phyloP scores from a whole-genome alignment of 2,329 filamentous ascomycete species.

The Microcyclosporella mali region DNA sequence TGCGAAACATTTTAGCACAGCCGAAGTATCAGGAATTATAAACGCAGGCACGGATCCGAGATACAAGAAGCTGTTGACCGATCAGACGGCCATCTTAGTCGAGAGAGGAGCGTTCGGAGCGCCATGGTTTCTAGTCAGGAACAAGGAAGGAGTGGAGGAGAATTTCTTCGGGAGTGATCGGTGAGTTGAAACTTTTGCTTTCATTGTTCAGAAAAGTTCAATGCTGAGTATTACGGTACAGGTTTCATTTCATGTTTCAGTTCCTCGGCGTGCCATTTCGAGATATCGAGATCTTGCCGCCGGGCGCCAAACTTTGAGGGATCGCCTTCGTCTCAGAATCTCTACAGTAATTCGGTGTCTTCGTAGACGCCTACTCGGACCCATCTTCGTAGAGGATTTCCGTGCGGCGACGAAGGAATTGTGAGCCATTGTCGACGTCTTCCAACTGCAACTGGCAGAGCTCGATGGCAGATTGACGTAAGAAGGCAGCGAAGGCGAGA shows the following conservation, averaged over 20 bases:
- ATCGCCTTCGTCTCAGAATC: background rate
- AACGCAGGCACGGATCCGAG: conserved; percentile 29
- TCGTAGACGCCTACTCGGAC: too few species aligned
- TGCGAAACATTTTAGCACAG: conserved; percentile 42
- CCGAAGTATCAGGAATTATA: conserved; percentile 42
- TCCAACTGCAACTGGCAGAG: conserved; percentile 8
- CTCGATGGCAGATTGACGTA: conserved; percentile 6
- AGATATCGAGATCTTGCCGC: conserved; percentile 15
- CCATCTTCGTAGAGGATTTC: too few species aligned
- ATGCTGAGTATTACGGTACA: background rate
- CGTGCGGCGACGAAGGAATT: conserved; percentile 11
- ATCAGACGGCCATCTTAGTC: conserved; percentile 19
- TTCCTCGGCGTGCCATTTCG: conserved; percentile 46
- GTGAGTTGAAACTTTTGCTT: conserved; percentile 5
- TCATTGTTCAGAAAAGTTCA: background rate
- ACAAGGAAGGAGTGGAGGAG: conserved; percentile 53
- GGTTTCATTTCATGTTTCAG: conserved; percentile 61
- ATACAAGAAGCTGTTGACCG: conserved; percentile 20
- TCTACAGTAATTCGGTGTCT: too few species aligned
- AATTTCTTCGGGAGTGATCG: conserved; percentile 71
- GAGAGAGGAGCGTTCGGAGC: conserved; percentile 66
- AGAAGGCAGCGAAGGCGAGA: conserved; percentile 7
- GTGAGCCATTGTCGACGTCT: conserved; percentile 11
- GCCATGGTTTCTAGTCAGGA: conserved; percentile 67
- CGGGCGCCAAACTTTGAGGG: conserved; percentile 2